phyloP scores from a whole-genome alignment of 345 rosid species.

The sweet orange (Citrus sinensis) region DNA sequence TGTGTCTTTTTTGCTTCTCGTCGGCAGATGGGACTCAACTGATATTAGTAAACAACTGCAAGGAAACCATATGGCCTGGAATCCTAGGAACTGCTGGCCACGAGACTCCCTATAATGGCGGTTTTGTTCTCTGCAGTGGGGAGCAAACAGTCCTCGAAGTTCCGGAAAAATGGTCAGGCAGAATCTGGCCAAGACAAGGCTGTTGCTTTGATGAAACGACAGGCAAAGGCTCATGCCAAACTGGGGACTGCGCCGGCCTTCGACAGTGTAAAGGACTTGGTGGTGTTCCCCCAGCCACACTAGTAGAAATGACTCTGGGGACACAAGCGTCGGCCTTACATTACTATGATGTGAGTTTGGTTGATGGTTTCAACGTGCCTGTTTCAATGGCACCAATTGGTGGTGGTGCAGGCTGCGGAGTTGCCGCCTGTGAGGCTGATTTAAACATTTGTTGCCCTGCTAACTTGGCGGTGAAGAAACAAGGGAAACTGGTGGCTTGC shows the following conservation, averaged over 20 bases:
- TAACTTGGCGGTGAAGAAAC: constrained; percentile 26
- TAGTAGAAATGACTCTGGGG: constrained; percentile 51
- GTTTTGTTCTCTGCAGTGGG: constrained; percentile 37
- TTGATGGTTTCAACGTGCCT: constrained; percentile 50
- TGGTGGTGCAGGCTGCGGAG: constrained; percentile 33
- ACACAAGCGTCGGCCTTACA: constrained; percentile 38
- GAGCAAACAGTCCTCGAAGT: constrained; percentile 28
- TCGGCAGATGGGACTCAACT: constrained; percentile 25
- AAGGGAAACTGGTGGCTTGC: constrained; percentile 44
- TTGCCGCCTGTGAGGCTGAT: constrained; percentile 46
- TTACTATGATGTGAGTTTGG: constrained; percentile 53
- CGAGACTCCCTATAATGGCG: constrained; percentile 31
- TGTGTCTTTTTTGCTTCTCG: constrained; percentile 3
- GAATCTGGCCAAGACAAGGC: constrained; percentile 55
- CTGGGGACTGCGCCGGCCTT: constrained; percentile 45
- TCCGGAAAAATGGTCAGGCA: constrained; percentile 45
- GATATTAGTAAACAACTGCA: constrained; percentile 40
- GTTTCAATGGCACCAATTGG: constrained; percentile 43
- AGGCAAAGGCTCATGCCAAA: constrained; percentile 35
- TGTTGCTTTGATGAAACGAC: constrained; percentile 40
- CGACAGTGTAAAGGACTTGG: constrained; percentile 42
- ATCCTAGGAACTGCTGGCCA: constrained; percentile 45
- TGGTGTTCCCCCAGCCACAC: constrained; percentile 41
- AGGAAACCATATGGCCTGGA: constrained; percentile 49
- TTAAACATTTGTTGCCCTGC: constrained; percentile 44